Evolutionary conservation across 441 rosid genomes (phyloP).

Genomic region (Mallotus repandus): DNA sequence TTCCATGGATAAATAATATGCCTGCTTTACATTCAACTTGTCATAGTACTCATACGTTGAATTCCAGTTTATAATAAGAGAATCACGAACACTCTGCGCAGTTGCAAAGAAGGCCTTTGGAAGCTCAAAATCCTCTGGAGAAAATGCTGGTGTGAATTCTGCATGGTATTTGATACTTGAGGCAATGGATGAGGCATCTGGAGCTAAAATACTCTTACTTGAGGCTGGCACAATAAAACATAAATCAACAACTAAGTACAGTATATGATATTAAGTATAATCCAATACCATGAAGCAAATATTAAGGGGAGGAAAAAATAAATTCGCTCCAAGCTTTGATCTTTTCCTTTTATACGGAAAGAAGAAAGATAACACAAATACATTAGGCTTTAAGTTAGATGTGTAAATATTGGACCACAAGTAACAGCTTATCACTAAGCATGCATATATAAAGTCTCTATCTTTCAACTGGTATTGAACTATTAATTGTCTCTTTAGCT

Average conservation of each 20-base stretch:
- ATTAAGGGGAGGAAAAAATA: neutral
- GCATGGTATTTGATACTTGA: constrained; percentile 82
- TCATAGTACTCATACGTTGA: constrained; percentile 71
- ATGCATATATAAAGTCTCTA: too few species aligned
- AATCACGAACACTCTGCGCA: constrained; percentile 83
- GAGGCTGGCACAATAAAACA: constrained; percentile 34
- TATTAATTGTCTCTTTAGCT: neutral
- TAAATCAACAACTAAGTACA: neutral
- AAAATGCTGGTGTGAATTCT: constrained; percentile 75
- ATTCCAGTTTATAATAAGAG: constrained; percentile 80
- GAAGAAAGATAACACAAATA: too few species aligned
- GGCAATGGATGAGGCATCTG: constrained; percentile 66
- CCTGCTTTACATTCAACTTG: constrained; percentile 72
- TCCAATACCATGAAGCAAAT: neutral
- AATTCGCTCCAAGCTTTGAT: neutral
- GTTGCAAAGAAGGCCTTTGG: constrained; percentile 84
- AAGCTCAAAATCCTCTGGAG: constrained; percentile 75
- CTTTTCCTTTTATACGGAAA: neutral
- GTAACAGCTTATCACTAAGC: too few species aligned
- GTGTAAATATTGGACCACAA: too few species aligned
- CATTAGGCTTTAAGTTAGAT: too few species aligned
- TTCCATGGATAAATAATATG: constrained; percentile 92
- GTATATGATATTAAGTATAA: neutral
- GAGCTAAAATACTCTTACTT: constrained; percentile 34
- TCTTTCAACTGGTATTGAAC: too few species aligned